Conservation (phyloP, 768 basidiomycete genomes). For the Steccherinum ochraceum region DNA sequence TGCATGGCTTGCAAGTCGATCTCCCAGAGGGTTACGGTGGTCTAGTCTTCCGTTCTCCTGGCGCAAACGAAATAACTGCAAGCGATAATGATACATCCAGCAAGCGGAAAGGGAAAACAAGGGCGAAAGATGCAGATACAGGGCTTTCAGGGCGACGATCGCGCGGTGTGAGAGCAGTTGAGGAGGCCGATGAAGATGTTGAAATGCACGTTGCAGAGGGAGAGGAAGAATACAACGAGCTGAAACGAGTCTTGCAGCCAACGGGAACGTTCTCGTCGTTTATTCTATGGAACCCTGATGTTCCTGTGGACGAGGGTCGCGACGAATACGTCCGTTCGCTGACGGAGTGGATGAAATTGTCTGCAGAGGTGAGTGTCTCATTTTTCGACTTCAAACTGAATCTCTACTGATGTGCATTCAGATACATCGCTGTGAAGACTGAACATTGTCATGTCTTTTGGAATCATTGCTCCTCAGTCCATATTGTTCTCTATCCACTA, state of each 20-base stretch:
- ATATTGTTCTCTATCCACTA: no score
- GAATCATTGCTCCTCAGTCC: no score
- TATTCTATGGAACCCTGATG: conserved; percentile 73
- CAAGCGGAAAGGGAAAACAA: conserved; percentile 12
- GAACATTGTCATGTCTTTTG: no score
- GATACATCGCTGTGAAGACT: not conserved
- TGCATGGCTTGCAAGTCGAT: conserved; percentile 58
- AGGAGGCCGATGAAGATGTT: conserved; percentile 18
- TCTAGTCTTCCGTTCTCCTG: conserved; percentile 44
- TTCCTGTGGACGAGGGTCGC: conserved; percentile 55
- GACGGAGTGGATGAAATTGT: conserved; percentile 64
- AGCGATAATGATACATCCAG: conserved; percentile 4
- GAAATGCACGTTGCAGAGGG: conserved; percentile 13
- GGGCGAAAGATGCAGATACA: conserved; percentile 7
- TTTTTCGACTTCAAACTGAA: not conserved
- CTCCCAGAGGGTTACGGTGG: conserved; percentile 67
- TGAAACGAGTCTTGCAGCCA: conserved; percentile 36
- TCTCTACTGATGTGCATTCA: not conserved
- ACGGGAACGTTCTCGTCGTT: conserved; percentile 57
- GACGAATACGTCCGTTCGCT: conserved; percentile 71
- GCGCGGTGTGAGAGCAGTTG: conserved; percentile 13
- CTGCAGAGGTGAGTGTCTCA: conserved; percentile 45
- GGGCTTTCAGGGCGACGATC: conserved; percentile 21
- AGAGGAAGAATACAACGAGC: conserved; percentile 20
- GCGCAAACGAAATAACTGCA: conserved; percentile 3